phyloP scores from a whole-genome alignment of 495 filamentous ascomycete species.

The Aspergillus funiculosus region DNA sequence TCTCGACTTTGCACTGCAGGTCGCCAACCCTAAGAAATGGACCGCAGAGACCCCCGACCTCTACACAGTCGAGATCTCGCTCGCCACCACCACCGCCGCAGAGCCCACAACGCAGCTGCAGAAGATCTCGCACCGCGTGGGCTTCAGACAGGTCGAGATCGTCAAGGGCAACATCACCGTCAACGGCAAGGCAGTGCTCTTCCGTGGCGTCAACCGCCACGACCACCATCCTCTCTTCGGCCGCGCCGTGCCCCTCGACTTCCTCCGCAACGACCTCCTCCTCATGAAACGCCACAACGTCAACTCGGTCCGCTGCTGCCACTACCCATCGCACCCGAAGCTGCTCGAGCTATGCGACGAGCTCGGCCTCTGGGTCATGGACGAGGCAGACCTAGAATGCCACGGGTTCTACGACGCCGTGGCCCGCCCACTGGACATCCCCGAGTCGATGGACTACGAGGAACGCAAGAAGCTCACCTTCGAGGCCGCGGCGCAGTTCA shows the following conservation, averaged over 20 bases:
- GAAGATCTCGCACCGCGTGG: conserved; percentile 46
- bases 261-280: conserved; percentile 52
- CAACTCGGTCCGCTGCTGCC: conserved; percentile 57
- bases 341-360: conserved; percentile 62
- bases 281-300: conserved; percentile 64
- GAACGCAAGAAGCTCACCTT: conserved; percentile 52
- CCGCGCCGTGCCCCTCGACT: conserved; percentile 53
- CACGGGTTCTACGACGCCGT: conserved; percentile 57
- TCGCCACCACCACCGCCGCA: conserved; percentile 18
- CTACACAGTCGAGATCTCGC: conserved; percentile 43
- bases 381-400: conserved; percentile 67
- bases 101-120: too few relatives aligned
- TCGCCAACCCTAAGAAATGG: conserved; percentile 53
- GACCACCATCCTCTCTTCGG: conserved; percentile 57
- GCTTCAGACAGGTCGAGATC: conserved; percentile 56
- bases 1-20: conserved; percentile 30
- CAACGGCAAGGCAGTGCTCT: conserved; percentile 51
- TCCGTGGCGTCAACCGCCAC: conserved; percentile 59
- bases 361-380: conserved; percentile 63
- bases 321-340: conserved; percentile 54
- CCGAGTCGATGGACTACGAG: conserved; percentile 46
- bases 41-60: conserved; percentile 60
- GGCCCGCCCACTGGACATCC: conserved; percentile 38
- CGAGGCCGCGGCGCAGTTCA: conserved; percentile 47
- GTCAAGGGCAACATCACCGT: conserved; percentile 51